phyloP scores from a whole-genome alignment of 768 basidiomycete genomes.

The Tricholoma terreum region DNA sequence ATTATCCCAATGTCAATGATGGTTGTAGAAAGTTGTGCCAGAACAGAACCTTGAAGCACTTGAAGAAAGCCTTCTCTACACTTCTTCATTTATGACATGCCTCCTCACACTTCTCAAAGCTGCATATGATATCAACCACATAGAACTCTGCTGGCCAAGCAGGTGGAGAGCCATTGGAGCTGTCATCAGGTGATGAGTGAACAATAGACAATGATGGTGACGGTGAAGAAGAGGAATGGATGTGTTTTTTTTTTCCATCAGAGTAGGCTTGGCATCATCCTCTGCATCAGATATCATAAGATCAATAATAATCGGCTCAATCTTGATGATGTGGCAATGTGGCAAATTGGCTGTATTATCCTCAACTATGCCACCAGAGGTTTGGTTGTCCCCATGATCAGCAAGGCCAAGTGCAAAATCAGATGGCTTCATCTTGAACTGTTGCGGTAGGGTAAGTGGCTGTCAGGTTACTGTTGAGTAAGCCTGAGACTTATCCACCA shows the following conservation, averaged over 20 bases:
- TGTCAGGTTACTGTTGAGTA: not conserved
- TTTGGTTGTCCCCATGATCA: not conserved
- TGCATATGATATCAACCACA: not conserved
- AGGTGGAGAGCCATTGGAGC: not conserved
- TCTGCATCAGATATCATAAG: not conserved
- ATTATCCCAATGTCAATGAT: not conserved
- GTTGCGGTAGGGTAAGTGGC: not conserved
- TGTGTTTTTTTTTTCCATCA: not conserved
- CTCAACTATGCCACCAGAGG: not conserved
- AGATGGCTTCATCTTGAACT: not conserved
- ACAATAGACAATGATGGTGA: not conserved
- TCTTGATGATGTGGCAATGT: not conserved
- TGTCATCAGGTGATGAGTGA: not conserved
- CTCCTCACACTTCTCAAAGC: not conserved
- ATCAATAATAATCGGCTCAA: not conserved
- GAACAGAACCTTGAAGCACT: not conserved
- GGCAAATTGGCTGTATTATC: too few species aligned
- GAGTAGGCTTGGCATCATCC: not conserved
- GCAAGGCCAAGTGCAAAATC: not conserved
- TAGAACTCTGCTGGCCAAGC: not conserved
- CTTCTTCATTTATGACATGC: not conserved
- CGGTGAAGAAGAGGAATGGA: not conserved
- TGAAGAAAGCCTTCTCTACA: too few species aligned
- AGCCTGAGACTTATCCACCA: not conserved
- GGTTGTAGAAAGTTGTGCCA: not conserved